Base-by-base conservation (phyloP, 257 asterid species). In the Thymus quinquecostatus region DNA sequence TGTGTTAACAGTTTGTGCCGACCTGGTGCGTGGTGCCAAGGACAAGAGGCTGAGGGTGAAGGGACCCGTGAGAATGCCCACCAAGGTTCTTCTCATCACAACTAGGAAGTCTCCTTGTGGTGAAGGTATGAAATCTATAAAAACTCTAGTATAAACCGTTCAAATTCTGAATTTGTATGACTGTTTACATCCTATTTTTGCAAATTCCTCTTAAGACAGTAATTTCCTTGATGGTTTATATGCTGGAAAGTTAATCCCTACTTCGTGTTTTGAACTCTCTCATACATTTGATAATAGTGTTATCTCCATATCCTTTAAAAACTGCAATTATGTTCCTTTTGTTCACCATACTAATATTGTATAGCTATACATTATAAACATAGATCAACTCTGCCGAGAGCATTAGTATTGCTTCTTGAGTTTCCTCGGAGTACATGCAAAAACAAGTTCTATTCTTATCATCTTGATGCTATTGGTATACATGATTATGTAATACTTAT, bases 81-180 rank as follows among this genome's bases (percentile, higher is more conserved):
- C 95, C 36, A 90, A 90, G 86, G 89, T 82, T 84, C 95, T 90
- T 58, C 30, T 59, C 14, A 87, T 90, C 69, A 90, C 96, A 11
- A 86, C 96, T n/a, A 77, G 96, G 75, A 87, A 90, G 79, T 81
- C 95, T 69, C 95, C 96, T 7, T 90, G 96, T 69, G 96, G 96
- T 69, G 95, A 90, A 90, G 95, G 92, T 90, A 80, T 29, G 72
- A 2, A 70, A 7, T 44, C 65, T 70, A 30, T 21, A 34, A 3
- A 8, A 63, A 50, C 57, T 32, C 38, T n/a, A 58, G 10, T 1
- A 4, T 55, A 33, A 49, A 6, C 60, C 60, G 29, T 54, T 43
- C 63, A 29, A 7, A 4, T 38, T 36, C 10, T 61, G 55, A 34
- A 45, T 11, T 27, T 56, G 8, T 27, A n/a, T 6, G 21, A 12